Conservation (phyloP, 169 alveolate species). For the Eimeria mitis region DNA sequence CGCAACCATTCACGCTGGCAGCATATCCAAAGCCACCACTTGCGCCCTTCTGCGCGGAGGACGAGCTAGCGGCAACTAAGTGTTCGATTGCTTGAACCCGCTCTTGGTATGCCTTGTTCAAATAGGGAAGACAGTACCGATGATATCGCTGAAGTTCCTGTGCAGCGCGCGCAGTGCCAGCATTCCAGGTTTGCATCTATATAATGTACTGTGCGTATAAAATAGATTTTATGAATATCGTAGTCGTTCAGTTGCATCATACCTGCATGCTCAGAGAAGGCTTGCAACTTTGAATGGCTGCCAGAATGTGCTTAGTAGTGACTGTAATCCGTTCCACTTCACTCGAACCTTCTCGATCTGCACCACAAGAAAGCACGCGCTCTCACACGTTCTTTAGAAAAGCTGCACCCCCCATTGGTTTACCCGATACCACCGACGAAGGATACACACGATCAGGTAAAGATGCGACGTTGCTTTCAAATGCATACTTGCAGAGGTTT, state of each 20-base stretch:
- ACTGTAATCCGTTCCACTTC: not conserved
- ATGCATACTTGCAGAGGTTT: slow-evolving; percentile 5
- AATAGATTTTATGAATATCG: not conserved
- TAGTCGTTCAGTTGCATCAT: not conserved
- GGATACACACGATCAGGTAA: not conserved
- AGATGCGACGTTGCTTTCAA: not conserved
- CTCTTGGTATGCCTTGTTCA: slow-evolving; percentile 50
- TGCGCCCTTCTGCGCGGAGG: not conserved
- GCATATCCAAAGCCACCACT: not conserved
- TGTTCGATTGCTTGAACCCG: slow-evolving; percentile 5
- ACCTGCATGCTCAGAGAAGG: slow-evolving; percentile 57
- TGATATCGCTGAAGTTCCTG: slow-evolving; percentile 71
- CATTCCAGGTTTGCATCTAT: too few species aligned
- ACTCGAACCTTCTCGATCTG: not conserved
- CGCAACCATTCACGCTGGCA: not conserved
- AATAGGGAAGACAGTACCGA: slow-evolving; percentile 55
- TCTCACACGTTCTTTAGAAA: not conserved
- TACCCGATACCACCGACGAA: not conserved
- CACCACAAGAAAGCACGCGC: not conserved
- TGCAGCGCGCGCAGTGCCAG: not conserved
- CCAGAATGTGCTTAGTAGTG: not conserved
- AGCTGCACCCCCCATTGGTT: not conserved
- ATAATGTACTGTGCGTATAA: not conserved
- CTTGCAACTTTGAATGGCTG: not conserved
- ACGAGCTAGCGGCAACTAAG: slow-evolving; percentile 4